Evolutionary conservation across 2,329 filamentous ascomycete genomes (phyloP).

Genomic region (Colletotrichum coccodes): DNA sequence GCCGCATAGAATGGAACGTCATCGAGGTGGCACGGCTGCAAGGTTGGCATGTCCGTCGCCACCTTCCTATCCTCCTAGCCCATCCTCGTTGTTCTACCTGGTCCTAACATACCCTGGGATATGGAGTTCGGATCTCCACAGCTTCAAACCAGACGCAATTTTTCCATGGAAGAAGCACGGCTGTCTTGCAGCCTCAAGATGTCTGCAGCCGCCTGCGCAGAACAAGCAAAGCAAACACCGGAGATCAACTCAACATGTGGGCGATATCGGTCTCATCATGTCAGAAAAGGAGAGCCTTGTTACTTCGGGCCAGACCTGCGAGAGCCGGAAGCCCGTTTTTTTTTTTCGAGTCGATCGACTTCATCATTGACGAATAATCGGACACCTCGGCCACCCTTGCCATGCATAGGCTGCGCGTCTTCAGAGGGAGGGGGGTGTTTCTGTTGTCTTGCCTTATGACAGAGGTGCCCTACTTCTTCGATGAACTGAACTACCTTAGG

Average conservation of each 20-base stretch:
- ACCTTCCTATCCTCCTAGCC: neutral
- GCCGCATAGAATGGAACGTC: slow-evolving; percentile 9
- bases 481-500: neutral
- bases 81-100: slow-evolving; percentile 2
- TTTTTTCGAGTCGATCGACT: slow-evolving; percentile 6
- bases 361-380: slow-evolving; percentile 18
- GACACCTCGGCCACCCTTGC: neutral
- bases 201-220: slow-evolving; percentile 5
- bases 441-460: slow-evolving; percentile 11
- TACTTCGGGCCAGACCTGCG: slow-evolving; percentile 2
- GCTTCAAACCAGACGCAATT: neutral
- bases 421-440: neutral
- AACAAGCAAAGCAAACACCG: neutral
- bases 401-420: slow-evolving; percentile 10
- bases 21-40: slow-evolving; percentile 18
- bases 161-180: neutral
- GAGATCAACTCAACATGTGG: slow-evolving; percentile 38
- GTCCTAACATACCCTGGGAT: neutral
- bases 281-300: neutral
- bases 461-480: neutral
- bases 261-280: slow-evolving; percentile 40
- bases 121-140: neutral
- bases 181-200: neutral
- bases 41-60: slow-evolving; percentile 14
- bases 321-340: slow-evolving; percentile 22